Percentiles rank a stretch among this genome's conserved stretches.
Conservation (phyloP, 305 asterid genomes). For the Withania somnifera region DNA sequence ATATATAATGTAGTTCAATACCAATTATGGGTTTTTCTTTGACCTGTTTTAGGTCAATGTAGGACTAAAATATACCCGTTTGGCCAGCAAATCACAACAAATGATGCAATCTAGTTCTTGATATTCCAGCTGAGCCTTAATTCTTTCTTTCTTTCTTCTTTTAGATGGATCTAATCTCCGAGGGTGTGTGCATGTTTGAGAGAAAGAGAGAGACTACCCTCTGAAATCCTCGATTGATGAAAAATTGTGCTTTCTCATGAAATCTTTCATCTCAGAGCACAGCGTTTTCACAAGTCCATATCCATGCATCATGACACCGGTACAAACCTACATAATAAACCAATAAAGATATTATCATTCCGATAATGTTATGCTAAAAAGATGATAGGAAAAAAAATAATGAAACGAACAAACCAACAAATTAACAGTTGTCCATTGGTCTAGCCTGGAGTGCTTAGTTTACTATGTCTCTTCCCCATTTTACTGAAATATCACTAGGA, state of each 20-base stretch:
- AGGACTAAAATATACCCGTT: background rate
- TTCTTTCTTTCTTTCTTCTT: background rate
- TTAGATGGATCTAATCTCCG: background rate
- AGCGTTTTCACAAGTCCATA: constrained; percentile 52
- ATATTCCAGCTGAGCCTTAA: background rate
- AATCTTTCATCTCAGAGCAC: constrained; percentile 75
- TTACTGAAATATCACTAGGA: background rate
- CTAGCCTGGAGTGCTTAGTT: background rate
- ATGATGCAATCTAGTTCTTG: background rate
- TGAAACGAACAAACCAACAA: background rate
- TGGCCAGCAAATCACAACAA: background rate
- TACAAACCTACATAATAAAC: constrained; percentile 50
- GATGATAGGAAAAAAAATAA: background rate
- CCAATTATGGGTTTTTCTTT: background rate
- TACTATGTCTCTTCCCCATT: background rate
- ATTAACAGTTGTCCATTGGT: background rate
- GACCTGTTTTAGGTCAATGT: background rate
- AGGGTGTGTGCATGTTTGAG: background rate
- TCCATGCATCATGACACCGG: constrained; percentile 97
- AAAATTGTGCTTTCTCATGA: constrained; percentile 75
- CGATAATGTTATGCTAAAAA: background rate
- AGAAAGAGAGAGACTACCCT: constrained; percentile 50
- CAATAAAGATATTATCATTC: background rate
- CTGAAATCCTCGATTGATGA: constrained; percentile 69
- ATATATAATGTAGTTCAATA: background rate